These are phyloP conservation scores for Theobroma cacao DNA, from an alignment of 345 rosid species.

Conservation along the genomic window DNA sequence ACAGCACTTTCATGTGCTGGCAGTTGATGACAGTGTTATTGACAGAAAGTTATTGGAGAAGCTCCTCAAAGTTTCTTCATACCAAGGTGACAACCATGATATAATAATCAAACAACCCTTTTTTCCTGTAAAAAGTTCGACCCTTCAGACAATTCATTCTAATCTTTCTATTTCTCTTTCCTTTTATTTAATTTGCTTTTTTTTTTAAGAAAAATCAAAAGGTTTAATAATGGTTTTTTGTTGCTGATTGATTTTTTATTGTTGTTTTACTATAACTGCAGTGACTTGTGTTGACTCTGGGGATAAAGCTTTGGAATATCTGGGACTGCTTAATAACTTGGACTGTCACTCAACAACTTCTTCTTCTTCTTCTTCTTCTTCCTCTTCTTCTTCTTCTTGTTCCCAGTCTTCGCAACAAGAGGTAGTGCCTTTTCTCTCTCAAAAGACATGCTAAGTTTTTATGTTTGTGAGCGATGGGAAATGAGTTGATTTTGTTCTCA, in stretches of 20 bases:
- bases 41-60: conserved; percentile 57
- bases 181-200: not conserved
- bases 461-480: too few species aligned
- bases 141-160: not conserved
- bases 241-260: not conserved
- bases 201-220: not conserved
- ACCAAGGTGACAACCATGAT: conserved; percentile 28
- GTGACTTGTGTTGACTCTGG: conserved; percentile 62
- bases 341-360: conserved; percentile 4
- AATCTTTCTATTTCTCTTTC: not conserved
- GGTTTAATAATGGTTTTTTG: not conserved
- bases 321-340: conserved; percentile 39
- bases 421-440: conserved; percentile 12
- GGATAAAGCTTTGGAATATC: conserved; percentile 50
- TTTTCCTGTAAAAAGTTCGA: not conserved
- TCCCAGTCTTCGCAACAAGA: conserved; percentile 20
- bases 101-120: not conserved
- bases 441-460: not conserved
- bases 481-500: too few species aligned
- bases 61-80: conserved; percentile 47
- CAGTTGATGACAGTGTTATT: conserved; percentile 57
- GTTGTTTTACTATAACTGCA: conserved; percentile 10
- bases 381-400: conserved; percentile 7
- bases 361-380: conserved; percentile 18
- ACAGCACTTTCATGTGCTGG: conserved; percentile 50